phyloP scores from a whole-genome alignment of 2,329 filamentous ascomycete genomes.

The Ophiognomonia clavigignenti-juglandacearum region DNA sequence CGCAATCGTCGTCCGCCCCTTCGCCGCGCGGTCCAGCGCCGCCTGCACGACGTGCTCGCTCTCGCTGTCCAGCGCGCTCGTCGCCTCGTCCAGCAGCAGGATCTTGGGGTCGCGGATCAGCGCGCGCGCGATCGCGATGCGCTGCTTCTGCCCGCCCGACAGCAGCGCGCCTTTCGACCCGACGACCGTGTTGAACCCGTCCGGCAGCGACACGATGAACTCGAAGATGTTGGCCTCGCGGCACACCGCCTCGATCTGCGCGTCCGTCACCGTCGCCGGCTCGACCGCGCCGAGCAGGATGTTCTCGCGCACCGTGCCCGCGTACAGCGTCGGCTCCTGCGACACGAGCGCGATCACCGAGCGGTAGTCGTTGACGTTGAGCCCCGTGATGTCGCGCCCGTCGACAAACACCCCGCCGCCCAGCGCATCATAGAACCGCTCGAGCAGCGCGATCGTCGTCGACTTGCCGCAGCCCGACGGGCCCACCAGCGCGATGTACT shows the following conservation, averaged over 20 bases:
- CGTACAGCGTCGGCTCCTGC: slow-evolving; percentile 92
- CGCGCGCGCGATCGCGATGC: slow-evolving; percentile 87
- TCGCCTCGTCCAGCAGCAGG: slow-evolving; percentile 72
- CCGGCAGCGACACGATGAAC: slow-evolving; percentile 80
- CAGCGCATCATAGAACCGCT: slow-evolving; percentile 91
- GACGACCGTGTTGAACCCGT: slow-evolving; percentile 80
- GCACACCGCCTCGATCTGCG: slow-evolving; percentile 71
- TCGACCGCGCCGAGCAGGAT: slow-evolving; percentile 72
- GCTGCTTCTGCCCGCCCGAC: slow-evolving; percentile 90
- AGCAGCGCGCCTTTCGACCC: slow-evolving; percentile 82
- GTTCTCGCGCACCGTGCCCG: slow-evolving; percentile 87
- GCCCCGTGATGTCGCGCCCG: slow-evolving; percentile 70
- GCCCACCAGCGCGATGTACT: slow-evolving; percentile 88
- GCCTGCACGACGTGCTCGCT: slow-evolving; percentile 76
- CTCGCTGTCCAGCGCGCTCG: slow-evolving; percentile 70
- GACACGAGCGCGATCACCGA: slow-evolving; percentile 80
- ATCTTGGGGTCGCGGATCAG: slow-evolving; percentile 88
- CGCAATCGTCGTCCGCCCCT: slow-evolving; percentile 85
- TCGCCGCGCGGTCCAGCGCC: slow-evolving; percentile 74
- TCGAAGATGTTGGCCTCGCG: slow-evolving; percentile 90
- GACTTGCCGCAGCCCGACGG: slow-evolving; percentile 91
- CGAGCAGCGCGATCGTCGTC: slow-evolving; percentile 85
- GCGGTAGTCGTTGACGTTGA: slow-evolving; percentile 86
- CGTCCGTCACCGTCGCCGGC: slow-evolving; percentile 61
- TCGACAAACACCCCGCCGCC: slow-evolving; percentile 78